Evolutionary conservation across 495 filamentous ascomycete genomes (phyloP).

Genomic region (Hypoxylon rickii): DNA sequence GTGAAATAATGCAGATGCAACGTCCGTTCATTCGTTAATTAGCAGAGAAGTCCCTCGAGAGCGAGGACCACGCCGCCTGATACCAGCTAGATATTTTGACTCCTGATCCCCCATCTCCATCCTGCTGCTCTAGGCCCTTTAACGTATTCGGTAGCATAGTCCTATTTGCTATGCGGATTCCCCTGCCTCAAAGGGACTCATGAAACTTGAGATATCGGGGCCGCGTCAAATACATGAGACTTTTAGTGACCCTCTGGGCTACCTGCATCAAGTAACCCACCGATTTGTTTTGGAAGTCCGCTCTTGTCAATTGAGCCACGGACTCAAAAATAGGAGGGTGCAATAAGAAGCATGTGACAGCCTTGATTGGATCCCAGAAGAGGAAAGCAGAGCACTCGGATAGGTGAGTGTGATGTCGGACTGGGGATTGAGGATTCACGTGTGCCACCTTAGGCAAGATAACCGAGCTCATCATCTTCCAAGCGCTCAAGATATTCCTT

Average conservation of each 20-base stretch:
- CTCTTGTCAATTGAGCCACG: too few species aligned
- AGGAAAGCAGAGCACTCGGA: conserved; percentile 8
- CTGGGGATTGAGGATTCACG: neutral
- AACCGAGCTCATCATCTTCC: conserved; percentile 91
- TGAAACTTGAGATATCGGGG: too few species aligned
- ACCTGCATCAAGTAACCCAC: conserved; percentile 12
- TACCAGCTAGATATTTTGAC: too few species aligned
- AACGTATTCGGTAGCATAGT: neutral
- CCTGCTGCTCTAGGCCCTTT: too few species aligned
- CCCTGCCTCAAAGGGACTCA: too few species aligned
- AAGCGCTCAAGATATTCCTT: conserved; percentile 98
- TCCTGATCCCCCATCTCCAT: too few species aligned
- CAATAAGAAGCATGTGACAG: conserved; percentile 5
- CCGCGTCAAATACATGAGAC: conserved; percentile 11
- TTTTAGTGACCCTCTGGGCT: conserved; percentile 5
- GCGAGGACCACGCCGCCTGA: too few species aligned
- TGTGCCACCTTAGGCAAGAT: conserved; percentile 66
- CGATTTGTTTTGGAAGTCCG: conserved; percentile 10
- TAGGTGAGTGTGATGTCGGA: conserved; percentile 11
- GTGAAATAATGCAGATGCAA: too few species aligned
- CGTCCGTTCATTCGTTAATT: too few species aligned
- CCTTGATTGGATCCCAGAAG: conserved; percentile 8
- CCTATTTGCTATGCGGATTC: too few species aligned
- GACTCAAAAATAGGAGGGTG: too few species aligned
- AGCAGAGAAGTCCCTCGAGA: too few species aligned